Base-by-base conservation (phyloP, 495 filamentous ascomycete species). In the Lophiotrema nucula region DNA sequence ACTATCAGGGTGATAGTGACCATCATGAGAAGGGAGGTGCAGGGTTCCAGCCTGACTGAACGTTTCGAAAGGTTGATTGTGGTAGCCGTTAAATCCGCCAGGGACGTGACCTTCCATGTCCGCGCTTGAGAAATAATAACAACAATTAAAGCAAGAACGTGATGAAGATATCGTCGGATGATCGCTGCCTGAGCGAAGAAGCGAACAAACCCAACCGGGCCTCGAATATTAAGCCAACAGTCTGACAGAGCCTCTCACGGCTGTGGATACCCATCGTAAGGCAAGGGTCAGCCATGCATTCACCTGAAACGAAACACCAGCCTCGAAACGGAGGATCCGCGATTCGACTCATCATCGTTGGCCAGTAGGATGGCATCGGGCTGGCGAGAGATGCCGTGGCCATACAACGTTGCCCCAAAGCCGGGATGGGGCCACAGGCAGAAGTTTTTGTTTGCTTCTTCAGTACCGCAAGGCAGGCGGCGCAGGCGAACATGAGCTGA, bases 231-330 rank as follows among this genome's bases (percentile, higher is more conserved):
- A 35, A 35, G 31, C 31, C 31, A 35, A n/a, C n/a, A n/a, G n/a
- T n/a, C n/a, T n/a, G 31, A 15, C 42, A 23, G 28, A 49, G 23
- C 13, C 2, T 15, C 18, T 27, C 28, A 15, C 26, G 19, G 41
- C 27, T 37, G 26, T 22, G 19, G 42, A 12, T 10, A 33, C 8
- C 15, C 23, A 11, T 46, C 19, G 19, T 23, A 16, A 41, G 24
- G 24, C 53, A 57, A 48, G 53, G 53, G 37, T 48, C 41, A 49
- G 44, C 45, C 31, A 46, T 41, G 33, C 45, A 43, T 48, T 57
- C 53, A 57, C 53, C 53, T 57, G 53, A 57, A 49, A 57, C 53
- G 25, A 18, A 16, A 19, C 26, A 41, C 44, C 22, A 16, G 43
- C 22, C 15, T 8, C 8, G 31, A 8, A 8, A 8, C 31, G 31